Base-by-base conservation (phyloP, 2,329 filamentous ascomycete genomes). In the Diaporthe vexans region DNA sequence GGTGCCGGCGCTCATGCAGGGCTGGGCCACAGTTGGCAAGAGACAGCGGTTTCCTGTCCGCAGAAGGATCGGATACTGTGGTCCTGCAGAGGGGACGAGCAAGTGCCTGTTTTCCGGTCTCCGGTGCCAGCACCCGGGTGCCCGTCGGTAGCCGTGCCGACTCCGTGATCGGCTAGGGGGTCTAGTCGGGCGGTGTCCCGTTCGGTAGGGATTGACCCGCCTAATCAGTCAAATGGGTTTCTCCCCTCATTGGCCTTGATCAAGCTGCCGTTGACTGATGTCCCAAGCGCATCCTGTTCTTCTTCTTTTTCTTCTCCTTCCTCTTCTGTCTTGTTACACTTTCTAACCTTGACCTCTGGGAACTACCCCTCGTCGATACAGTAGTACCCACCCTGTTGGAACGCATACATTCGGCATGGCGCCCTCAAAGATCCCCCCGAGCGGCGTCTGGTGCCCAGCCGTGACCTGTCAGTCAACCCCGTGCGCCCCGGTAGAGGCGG, bases 361-460 rank as follows among this genome's bases (percentile, higher is more conserved):
- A 40, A 40, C 37, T 15, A 0, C 3, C 11, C 37, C 11, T 11
- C 37, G 13, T 11, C 37, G 15, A 11, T 40, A 40, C 10, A 13
- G 37, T 13, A 26, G 21, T 13, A 46, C 24, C 19, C 54, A 21
- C 9, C 17, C 17, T 61, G 9, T 54, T 17, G 26, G 21, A 51
- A 26, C 17, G 56, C 29, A 65, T 11, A 19, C 37, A 10, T 19
- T 48, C 46, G 43, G 29, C 29, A 76, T 76, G 75, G 73, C 73
- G 9, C 52, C 63, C 69, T 70, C 76, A 17, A 71, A 67, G 19
- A 76, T 79, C 9, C 81, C 81, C 56, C 76, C 79, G 37, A 73
- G 77, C 4, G 81, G 80, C 72, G 77, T 83, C 71, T 83, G 81
- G 81, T 78, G 77, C 46, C 81, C 82, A 11, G 79, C 81, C 43